Evolutionary conservation across 2,329 filamentous ascomycete genomes (phyloP).

Genomic region (Nigrospora oryzae): DNA sequence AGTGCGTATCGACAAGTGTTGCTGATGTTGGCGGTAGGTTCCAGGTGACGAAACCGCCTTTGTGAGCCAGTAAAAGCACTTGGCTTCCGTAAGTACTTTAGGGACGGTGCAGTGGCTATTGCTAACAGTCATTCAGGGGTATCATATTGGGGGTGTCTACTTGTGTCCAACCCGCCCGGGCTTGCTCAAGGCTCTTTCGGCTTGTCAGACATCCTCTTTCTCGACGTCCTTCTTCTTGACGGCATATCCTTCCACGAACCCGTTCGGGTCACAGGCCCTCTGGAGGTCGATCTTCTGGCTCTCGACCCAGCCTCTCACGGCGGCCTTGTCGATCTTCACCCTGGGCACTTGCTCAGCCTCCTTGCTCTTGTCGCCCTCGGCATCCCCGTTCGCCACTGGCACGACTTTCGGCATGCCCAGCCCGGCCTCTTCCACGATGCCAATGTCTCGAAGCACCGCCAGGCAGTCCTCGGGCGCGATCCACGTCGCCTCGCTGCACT

Average conservation of each 20-base stretch:
- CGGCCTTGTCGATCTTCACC: slow-evolving; percentile 44
- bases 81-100: too few relatives aligned
- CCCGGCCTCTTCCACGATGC: slow-evolving; percentile 52
- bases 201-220: neutral
- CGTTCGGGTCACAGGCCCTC: slow-evolving; percentile 62
- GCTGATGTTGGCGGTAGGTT: too few relatives aligned
- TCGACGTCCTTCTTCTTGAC: slow-evolving; percentile 30
- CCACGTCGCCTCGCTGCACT: slow-evolving; percentile 71
- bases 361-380: slow-evolving; percentile 16
- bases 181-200: neutral
- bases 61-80: too few relatives aligned
- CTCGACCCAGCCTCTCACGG: slow-evolving; percentile 58
- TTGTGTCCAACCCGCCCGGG: too few relatives aligned
- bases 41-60: too few relatives aligned
- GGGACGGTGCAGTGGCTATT: too few relatives aligned
- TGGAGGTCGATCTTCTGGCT: slow-evolving; percentile 54
- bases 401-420: slow-evolving; percentile 31
- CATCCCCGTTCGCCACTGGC: slow-evolving; percentile 4
- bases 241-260: slow-evolving; percentile 64
- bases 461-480: slow-evolving; percentile 82
- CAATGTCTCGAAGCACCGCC: slow-evolving; percentile 71
- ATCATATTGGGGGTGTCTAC: too few relatives aligned
- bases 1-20: too few relatives aligned
- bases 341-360: slow-evolving; percentile 26
- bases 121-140: too few relatives aligned